These are phyloP conservation scores for Musa troglodytarum DNA, from an alignment of 176 grass and related monocot genomes.

Conservation along the genomic window DNA sequence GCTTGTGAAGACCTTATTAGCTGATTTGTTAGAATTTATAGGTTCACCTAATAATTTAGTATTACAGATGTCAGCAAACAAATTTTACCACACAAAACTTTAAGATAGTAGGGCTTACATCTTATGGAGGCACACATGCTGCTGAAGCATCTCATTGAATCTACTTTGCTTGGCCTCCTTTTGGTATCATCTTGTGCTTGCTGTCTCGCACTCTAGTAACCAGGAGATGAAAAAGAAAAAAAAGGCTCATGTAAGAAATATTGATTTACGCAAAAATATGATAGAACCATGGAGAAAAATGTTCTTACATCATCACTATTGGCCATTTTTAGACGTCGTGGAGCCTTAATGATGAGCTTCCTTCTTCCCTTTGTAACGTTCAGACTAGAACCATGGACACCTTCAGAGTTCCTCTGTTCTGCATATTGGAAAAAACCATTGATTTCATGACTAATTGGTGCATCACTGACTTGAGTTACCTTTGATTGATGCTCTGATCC, in stretches of 20 bases:
- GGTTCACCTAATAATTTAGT: not conserved
- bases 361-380: slow-evolving; percentile 23
- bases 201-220: not conserved
- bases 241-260: not conserved
- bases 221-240: slow-evolving; percentile 1
- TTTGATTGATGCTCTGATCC: slow-evolving; percentile 20
- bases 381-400: slow-evolving; percentile 4
- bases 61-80: not conserved
- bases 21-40: not conserved
- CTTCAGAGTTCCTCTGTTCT: slow-evolving; percentile 5
- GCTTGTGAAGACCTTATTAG: not conserved
- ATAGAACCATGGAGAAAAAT: not conserved
- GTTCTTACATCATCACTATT: slow-evolving; percentile 15
- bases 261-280: slow-evolving; percentile 8
- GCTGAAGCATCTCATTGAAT: not conserved
- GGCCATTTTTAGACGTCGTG: slow-evolving; percentile 3
- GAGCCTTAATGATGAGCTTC: slow-evolving; percentile 11
- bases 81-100: not conserved
- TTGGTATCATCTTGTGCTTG: not conserved
- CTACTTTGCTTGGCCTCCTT: not conserved
- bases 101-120: not conserved
- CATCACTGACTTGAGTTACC: slow-evolving; percentile 1
- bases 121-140: not conserved
- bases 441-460: slow-evolving; percentile 20
- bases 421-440: slow-evolving; percentile 5